Conservation (phyloP, 148 eudicot species). For the Camellia granthamiana region DNA sequence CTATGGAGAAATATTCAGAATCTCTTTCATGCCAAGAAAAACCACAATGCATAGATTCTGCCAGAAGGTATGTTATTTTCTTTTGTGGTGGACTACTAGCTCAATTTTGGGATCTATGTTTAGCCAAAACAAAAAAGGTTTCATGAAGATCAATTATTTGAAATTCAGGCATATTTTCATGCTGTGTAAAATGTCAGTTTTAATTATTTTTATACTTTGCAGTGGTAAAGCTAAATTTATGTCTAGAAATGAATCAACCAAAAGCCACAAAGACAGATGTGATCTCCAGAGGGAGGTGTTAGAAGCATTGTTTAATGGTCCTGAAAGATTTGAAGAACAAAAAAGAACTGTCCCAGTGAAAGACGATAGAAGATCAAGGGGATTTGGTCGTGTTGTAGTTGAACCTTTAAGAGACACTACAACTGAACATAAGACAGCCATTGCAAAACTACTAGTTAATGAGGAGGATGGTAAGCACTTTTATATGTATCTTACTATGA, state of each 20-base stretch:
- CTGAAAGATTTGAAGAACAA: constrained; percentile 43
- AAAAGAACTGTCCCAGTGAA: constrained; percentile 15
- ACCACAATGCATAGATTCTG: constrained; percentile 1
- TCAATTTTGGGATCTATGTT: background rate
- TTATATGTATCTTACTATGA: background rate
- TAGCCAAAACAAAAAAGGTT: background rate
- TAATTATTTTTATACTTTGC: constrained; percentile 3
- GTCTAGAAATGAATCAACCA: constrained; percentile 22
- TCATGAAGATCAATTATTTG: background rate
- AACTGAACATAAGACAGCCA: constrained; percentile 27
- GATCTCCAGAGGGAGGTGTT: constrained; percentile 55
- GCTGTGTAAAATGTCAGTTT: background rate
- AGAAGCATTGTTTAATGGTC: constrained; percentile 52
- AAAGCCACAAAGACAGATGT: constrained; percentile 30
- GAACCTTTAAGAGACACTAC: constrained; percentile 40
- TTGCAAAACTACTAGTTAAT: constrained; percentile 35
- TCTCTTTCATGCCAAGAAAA: constrained; percentile 1
- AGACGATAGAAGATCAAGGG: constrained; percentile 27
- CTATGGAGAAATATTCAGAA: constrained; percentile 13
- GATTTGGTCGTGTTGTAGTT: constrained; percentile 42
- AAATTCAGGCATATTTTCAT: background rate
- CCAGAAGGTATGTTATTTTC: constrained; percentile 22
- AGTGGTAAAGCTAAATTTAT: constrained; percentile 10
- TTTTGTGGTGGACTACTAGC: background rate
- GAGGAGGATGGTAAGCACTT: constrained; percentile 42